Evolutionary conservation across 306 rosid species (phyloP).

Genomic region (Cucurbita ficifolia): DNA sequence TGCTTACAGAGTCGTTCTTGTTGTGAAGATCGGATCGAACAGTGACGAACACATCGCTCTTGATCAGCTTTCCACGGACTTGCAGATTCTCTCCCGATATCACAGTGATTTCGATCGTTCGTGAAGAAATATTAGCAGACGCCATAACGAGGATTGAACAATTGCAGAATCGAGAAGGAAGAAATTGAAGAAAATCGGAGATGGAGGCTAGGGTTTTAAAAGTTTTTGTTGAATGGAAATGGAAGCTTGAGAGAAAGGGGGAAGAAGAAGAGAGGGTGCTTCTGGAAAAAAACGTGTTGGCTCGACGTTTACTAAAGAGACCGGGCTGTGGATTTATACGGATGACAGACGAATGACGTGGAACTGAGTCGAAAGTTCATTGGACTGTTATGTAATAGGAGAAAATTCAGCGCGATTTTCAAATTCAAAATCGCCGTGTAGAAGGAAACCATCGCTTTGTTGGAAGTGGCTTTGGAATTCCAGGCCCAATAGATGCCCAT

Average conservation of each 20-base stretch:
- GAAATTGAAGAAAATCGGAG: neutral
- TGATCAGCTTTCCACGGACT: constrained; percentile 14
- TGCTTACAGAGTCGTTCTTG: constrained; percentile 10
- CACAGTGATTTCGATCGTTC: constrained; percentile 35
- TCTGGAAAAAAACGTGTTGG: neutral
- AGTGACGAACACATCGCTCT: constrained; percentile 28
- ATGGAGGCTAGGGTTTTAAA: neutral
- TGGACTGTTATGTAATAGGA: neutral
- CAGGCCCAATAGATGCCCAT: neutral
- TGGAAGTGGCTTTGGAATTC: too few relatives aligned
- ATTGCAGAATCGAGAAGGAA: too few relatives aligned
- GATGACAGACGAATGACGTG: neutral
- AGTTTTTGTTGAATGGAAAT: neutral
- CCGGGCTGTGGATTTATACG: neutral
- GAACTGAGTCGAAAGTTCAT: neutral
- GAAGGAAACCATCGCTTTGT: neutral
- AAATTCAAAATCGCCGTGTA: neutral
- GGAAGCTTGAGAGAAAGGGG: neutral
- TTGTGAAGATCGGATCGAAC: constrained; percentile 12
- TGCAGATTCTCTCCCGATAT: constrained; percentile 43
- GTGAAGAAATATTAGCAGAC: neutral
- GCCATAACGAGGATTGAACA: neutral
- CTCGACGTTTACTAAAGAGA: neutral
- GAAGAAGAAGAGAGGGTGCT: neutral
- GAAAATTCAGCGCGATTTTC: neutral